Evolutionary conservation across 2,329 filamentous ascomycete species (phyloP).

Genomic region (Calonectria multiphialidica): DNA sequence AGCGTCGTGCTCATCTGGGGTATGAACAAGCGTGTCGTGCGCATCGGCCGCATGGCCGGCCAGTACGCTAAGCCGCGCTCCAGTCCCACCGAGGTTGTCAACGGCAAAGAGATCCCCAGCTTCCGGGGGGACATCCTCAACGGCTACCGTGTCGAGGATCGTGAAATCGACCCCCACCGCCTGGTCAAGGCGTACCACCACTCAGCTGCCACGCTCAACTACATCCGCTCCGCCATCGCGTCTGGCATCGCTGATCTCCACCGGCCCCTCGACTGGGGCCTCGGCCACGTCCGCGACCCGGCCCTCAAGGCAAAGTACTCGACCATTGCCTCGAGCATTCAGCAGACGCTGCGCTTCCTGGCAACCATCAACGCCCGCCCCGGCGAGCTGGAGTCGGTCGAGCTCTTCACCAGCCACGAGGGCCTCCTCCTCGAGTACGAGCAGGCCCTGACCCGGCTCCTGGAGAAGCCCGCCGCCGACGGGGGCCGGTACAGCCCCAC

Average conservation of each 20-base stretch:
- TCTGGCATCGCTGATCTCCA: slow-evolving; percentile 95
- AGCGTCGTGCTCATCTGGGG: slow-evolving; percentile 96
- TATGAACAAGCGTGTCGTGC: slow-evolving; percentile 82
- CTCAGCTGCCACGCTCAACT: slow-evolving; percentile 94
- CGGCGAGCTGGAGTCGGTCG: slow-evolving; percentile 88
- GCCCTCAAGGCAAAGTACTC: slow-evolving; percentile 88
- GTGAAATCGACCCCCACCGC: slow-evolving; percentile 84
- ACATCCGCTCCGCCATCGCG: slow-evolving; percentile 84
- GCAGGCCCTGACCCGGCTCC: slow-evolving; percentile 82
- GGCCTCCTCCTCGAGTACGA: slow-evolving; percentile 96
- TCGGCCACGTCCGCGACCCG: slow-evolving; percentile 90
- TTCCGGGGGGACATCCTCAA: slow-evolving; percentile 98
- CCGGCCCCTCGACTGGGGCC: slow-evolving; percentile 92
- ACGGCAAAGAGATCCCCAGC: slow-evolving; percentile 85
- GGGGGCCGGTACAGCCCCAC: slow-evolving; percentile 53
- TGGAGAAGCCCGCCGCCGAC: slow-evolving; percentile 71
- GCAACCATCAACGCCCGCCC: slow-evolving; percentile 90
- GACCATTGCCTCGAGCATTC: slow-evolving; percentile 85
- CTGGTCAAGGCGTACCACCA: slow-evolving; percentile 95
- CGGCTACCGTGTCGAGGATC: slow-evolving; percentile 81
- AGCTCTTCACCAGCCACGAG: slow-evolving; percentile 96
- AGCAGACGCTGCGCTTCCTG: slow-evolving; percentile 94
- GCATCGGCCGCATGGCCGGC: slow-evolving; percentile 95
- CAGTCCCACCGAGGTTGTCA: slow-evolving; percentile 84
- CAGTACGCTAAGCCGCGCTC: slow-evolving; percentile 98